phyloP scores from a whole-genome alignment of 352 stramenopile genomes.

The Phytophthora tubulina region DNA sequence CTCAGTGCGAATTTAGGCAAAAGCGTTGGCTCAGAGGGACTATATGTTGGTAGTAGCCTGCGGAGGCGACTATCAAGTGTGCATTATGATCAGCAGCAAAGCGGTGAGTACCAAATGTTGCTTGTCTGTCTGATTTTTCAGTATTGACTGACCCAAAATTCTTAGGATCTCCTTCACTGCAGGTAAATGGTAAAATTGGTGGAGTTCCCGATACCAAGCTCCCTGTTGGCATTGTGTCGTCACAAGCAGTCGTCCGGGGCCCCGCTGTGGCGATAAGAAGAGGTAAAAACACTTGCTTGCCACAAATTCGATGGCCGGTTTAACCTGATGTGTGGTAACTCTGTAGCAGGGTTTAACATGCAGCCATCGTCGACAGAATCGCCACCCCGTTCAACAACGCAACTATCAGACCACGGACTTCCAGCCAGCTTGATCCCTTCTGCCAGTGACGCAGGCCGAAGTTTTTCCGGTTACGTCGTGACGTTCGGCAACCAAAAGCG shows the following conservation, averaged over 20 bases:
- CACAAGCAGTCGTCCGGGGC: conserved; percentile 55
- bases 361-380: conserved; percentile 54
- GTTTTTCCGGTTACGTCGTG: conserved; percentile 60
- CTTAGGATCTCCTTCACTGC: conserved; percentile 25
- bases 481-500: conserved; percentile 62
- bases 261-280: conserved; percentile 37
- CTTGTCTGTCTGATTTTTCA: neutral
- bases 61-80: conserved; percentile 58
- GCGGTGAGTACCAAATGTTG: conserved; percentile 29
- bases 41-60: conserved; percentile 47
- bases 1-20: conserved; percentile 36
- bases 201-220: conserved; percentile 27
- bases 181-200: conserved; percentile 27
- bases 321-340: neutral
- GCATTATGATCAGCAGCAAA: conserved; percentile 65
- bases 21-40: conserved; percentile 37
- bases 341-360: conserved; percentile 43
- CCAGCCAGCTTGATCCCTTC: conserved; percentile 23
- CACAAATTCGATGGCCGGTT: neutral
- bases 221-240: conserved; percentile 56
- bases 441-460: conserved; percentile 3
- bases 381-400: neutral
- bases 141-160: conserved; percentile 4
- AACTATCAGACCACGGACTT: conserved; percentile 11
- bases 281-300: conserved; percentile 25